A percentile compares a stretch with the other conserved stretches of the same genome.
These are phyloP conservation scores for Hortaea werneckii DNA, from an alignment of 2,329 filamentous ascomycete species.

Conservation along the genomic window DNA sequence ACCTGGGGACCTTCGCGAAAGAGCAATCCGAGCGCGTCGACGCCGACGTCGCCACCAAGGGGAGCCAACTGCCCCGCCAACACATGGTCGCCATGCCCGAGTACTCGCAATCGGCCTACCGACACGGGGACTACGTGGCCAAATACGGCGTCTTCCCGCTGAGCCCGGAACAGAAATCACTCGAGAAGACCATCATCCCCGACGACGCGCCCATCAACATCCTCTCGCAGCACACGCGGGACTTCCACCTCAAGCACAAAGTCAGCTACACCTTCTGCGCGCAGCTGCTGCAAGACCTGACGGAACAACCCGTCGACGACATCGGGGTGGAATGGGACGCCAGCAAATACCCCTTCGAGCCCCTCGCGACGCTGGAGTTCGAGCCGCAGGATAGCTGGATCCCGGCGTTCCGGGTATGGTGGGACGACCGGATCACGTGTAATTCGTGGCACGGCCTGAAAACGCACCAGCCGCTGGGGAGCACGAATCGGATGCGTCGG, in stretches of 20 bases:
- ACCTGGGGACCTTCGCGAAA: slow-evolving; percentile 21
- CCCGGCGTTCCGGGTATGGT: slow-evolving; percentile 31
- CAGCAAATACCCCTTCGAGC: slow-evolving; percentile 24
- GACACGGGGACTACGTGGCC: slow-evolving; percentile 25
- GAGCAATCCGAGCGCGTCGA: slow-evolving; percentile 20
- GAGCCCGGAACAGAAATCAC: slow-evolving; percentile 18
- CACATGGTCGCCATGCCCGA: slow-evolving; percentile 27
- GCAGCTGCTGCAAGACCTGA: slow-evolving; percentile 24
- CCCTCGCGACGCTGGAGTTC: slow-evolving; percentile 29
- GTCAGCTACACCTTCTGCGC: slow-evolving; percentile 26
- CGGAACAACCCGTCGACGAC: slow-evolving; percentile 27
- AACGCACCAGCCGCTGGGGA: slow-evolving; percentile 29
- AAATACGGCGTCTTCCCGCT: slow-evolving; percentile 25
- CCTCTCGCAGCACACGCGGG: slow-evolving; percentile 22
- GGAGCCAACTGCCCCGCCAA: slow-evolving; percentile 19
- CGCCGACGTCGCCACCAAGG: slow-evolving; percentile 22
- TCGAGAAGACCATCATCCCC: slow-evolving; percentile 17
- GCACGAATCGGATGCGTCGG: slow-evolving; percentile 31
- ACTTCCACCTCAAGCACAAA: slow-evolving; percentile 25
- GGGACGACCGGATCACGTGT: slow-evolving; percentile 31
- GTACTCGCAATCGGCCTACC: slow-evolving; percentile 26
- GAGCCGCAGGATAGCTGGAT: slow-evolving; percentile 30
- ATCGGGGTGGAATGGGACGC: slow-evolving; percentile 24
- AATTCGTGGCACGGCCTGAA: slow-evolving; percentile 33
- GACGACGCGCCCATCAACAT: slow-evolving; percentile 23